A percentile compares a stretch with the other conserved stretches of the same genome.
Conservation (phyloP, 2,329 filamentous ascomycete species). For the Xylariaceae sp. region DNA sequence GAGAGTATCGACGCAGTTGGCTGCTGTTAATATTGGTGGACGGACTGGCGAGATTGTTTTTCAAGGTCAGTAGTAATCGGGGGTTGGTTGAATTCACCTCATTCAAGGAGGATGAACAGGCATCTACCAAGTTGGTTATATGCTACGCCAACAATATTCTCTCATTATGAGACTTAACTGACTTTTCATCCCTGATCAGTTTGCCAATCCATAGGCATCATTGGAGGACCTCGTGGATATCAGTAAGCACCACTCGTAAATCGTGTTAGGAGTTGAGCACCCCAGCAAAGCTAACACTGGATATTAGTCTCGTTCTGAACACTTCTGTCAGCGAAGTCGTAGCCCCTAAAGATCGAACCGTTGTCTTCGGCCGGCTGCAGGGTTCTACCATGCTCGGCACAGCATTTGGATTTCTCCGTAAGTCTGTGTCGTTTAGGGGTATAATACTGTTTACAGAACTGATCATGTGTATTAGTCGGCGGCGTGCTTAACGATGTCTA, state of each 20-base stretch:
- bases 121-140: neutral
- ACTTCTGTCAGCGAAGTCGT: slow-evolving; percentile 63
- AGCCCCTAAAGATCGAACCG: slow-evolving; percentile 54
- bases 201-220: slow-evolving; percentile 61
- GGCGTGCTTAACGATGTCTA: slow-evolving; percentile 60
- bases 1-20: slow-evolving; percentile 57
- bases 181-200: slow-evolving; percentile 16
- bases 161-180: neutral
- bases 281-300: neutral
- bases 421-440: slow-evolving; percentile 15
- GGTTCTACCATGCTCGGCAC: slow-evolving; percentile 63
- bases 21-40: slow-evolving; percentile 60
- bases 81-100: neutral
- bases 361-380: slow-evolving; percentile 57
- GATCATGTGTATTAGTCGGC: slow-evolving; percentile 40
- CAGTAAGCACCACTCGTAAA: slow-evolving; percentile 34
- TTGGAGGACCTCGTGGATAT: slow-evolving; percentile 66
- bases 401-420: slow-evolving; percentile 56
- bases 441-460: neutral
- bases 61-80: slow-evolving; percentile 36
- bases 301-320: slow-evolving; percentile 52
- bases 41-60: slow-evolving; percentile 60
- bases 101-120: neutral
- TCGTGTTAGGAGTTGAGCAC: neutral
- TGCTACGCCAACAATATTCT: too few species aligned